Evolutionary conservation across 768 basidiomycete genomes (phyloP).

Genomic region (Podaxis sp.): DNA sequence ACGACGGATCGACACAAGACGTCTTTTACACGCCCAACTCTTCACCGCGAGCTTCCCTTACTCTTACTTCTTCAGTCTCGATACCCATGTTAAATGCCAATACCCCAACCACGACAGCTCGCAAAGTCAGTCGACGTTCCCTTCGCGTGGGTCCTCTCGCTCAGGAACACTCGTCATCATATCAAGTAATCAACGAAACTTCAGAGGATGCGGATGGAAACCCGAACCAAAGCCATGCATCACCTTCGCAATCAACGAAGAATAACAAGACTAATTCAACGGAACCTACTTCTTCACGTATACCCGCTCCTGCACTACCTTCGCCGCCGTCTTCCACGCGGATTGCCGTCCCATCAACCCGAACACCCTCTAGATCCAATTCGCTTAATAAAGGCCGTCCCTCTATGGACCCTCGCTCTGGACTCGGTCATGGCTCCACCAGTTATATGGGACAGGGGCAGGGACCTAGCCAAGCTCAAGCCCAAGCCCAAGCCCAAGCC

Average conservation of each 20-base stretch:
- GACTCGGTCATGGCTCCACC: background rate
- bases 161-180: constrained; percentile 2
- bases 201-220: constrained; percentile 5
- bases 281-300: background rate
- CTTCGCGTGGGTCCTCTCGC: constrained; percentile 10
- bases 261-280: constrained; percentile 6
- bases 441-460: background rate
- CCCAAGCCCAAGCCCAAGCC: background rate
- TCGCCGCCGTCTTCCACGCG: constrained; percentile 2
- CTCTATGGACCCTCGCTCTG: constrained; percentile 2
- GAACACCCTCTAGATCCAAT: constrained; percentile 19
- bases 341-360: constrained; percentile 21
- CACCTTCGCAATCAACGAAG: background rate
- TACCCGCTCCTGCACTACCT: constrained; percentile 1
- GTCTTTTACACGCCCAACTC: constrained; percentile 62
- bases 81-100: constrained; percentile 22
- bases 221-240: constrained; percentile 6
- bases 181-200: background rate
- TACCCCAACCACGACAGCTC: constrained; percentile 13
- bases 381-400: constrained; percentile 5
- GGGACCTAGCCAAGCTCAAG: constrained; percentile 1
- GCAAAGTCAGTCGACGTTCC: constrained; percentile 23
- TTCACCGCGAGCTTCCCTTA: constrained; percentile 48
- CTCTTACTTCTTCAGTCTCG: constrained; percentile 29
- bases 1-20: constrained; percentile 25